A percentile compares a stretch with the other conserved stretches of the same genome.
phyloP scores from a whole-genome alignment of 805 yeast species.

The Wickerhamomyces bovis region DNA sequence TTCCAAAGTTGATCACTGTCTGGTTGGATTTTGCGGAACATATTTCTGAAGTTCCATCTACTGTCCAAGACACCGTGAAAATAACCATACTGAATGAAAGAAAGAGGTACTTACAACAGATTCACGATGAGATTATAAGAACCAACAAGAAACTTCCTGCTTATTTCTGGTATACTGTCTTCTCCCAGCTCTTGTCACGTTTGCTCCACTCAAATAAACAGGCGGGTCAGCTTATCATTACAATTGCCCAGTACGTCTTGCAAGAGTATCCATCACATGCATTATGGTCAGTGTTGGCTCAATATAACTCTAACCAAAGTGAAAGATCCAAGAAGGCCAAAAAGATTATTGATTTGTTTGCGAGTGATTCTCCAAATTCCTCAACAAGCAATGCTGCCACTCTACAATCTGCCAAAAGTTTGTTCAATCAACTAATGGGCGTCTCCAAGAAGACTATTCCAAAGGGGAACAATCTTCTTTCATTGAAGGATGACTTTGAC shows the following conservation, averaged over 20 bases:
- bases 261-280: slow-evolving; percentile 72
- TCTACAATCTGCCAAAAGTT: slow-evolving; percentile 18
- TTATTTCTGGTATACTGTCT: slow-evolving; percentile 71
- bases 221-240: slow-evolving; percentile 49
- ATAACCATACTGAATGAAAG: slow-evolving; percentile 21
- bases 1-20: slow-evolving; percentile 83
- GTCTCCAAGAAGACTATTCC: slow-evolving; percentile 21
- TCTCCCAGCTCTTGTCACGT: slow-evolving; percentile 82
- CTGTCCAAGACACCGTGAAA: slow-evolving; percentile 11
- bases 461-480: slow-evolving; percentile 13
- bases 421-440: slow-evolving; percentile 22
- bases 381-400: slow-evolving; percentile 13
- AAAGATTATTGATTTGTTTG: slow-evolving; percentile 31
- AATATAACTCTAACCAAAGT: slow-evolving; percentile 50
- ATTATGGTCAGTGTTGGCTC: slow-evolving; percentile 78
- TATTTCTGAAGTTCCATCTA: slow-evolving; percentile 18
- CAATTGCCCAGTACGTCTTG: slow-evolving; percentile 53
- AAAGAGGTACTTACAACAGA: slow-evolving; percentile 35
- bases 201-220: slow-evolving; percentile 54
- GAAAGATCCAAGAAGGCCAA: slow-evolving; percentile 42
- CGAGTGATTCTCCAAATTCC: slow-evolving; percentile 19
- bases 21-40: slow-evolving; percentile 74
- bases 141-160: slow-evolving; percentile 42
- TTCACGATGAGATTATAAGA: slow-evolving; percentile 42
- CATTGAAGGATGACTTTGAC: slow-evolving; percentile 34